phyloP scores from a whole-genome alignment of 2,329 filamentous ascomycete genomes.

The Beauveria sp. region DNA sequence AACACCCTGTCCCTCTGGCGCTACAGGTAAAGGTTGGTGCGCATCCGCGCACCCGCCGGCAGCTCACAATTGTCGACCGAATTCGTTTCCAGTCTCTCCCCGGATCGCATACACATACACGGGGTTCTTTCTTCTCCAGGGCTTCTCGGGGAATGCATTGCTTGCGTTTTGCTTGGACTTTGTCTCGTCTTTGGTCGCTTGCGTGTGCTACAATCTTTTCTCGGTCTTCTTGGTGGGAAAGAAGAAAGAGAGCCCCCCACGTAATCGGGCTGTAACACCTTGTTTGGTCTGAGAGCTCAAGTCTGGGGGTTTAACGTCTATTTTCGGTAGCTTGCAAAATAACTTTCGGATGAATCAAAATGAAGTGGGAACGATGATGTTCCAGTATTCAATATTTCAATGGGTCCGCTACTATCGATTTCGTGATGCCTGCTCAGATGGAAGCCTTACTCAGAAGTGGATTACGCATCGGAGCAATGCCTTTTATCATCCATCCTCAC shows the following conservation, averaged over 20 bases:
- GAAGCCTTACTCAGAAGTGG: neutral
- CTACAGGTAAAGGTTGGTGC: constrained; percentile 64
- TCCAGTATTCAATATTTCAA: neutral
- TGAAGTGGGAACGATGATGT: constrained; percentile 4
- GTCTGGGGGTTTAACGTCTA: constrained; percentile 7
- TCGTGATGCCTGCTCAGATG: neutral
- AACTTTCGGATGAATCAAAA: constrained; percentile 8
- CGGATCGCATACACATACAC: neutral
- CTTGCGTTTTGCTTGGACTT: constrained; percentile 11
- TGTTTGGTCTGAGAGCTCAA: neutral
- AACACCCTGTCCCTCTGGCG: constrained; percentile 99
- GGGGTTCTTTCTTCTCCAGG: neutral
- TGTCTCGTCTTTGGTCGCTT: constrained; percentile 9
- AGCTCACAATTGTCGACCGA: constrained; percentile 7
- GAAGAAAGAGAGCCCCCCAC: constrained; percentile 7
- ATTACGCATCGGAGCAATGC: neutral
- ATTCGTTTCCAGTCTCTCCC: constrained; percentile 3
- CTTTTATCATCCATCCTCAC: neutral
- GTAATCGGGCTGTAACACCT: neutral
- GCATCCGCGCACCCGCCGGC: constrained; percentile 4
- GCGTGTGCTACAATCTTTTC: constrained; percentile 11
- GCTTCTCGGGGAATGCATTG: constrained; percentile 8
- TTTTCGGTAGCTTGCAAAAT: constrained; percentile 11
- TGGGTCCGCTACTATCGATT: neutral
- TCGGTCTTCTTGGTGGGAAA: constrained; percentile 13